Conservation (phyloP, 257 asterid species). For the Nicotiana knightiana region DNA sequence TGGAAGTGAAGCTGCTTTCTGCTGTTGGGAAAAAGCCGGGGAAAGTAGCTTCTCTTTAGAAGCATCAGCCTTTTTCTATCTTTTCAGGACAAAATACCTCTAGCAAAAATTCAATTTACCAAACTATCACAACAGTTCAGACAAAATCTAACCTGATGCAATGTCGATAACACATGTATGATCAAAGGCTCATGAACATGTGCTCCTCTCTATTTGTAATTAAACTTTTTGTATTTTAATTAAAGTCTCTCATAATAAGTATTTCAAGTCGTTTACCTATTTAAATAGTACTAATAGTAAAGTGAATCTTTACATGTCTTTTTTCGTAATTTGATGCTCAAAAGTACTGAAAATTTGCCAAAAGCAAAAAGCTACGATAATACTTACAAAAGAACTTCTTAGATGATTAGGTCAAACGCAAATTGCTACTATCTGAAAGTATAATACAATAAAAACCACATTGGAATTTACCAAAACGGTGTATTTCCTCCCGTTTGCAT, state of each 20-base stretch:
- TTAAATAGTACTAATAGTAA: background rate
- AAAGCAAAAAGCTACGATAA: background rate
- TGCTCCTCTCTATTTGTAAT: background rate
- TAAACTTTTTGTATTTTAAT: background rate
- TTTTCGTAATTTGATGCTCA: background rate
- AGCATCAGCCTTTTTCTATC: background rate
- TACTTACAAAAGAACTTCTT: background rate
- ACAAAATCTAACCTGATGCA: background rate
- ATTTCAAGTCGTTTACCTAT: background rate
- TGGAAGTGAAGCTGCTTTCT: too few relatives aligned
- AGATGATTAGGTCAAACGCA: background rate
- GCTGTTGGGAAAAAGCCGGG: too few relatives aligned
- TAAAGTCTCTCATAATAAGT: background rate
- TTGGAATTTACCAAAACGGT: slow-evolving; percentile 52
- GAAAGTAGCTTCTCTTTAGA: background rate
- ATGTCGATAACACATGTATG: background rate
- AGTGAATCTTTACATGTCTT: slow-evolving; percentile 1
- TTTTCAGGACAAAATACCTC: background rate
- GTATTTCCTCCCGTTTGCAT: slow-evolving; percentile 51
- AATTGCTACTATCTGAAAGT: background rate
- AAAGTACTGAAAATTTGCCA: background rate
- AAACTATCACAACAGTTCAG: background rate
- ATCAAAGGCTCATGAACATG: background rate
- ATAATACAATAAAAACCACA: background rate
- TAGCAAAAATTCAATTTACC: background rate